Percentiles rank a stretch among this genome's conserved stretches.
Evolutionary conservation across 2,329 filamentous ascomycete genomes (phyloP).

Genomic region (Coleophoma cylindrospora): DNA sequence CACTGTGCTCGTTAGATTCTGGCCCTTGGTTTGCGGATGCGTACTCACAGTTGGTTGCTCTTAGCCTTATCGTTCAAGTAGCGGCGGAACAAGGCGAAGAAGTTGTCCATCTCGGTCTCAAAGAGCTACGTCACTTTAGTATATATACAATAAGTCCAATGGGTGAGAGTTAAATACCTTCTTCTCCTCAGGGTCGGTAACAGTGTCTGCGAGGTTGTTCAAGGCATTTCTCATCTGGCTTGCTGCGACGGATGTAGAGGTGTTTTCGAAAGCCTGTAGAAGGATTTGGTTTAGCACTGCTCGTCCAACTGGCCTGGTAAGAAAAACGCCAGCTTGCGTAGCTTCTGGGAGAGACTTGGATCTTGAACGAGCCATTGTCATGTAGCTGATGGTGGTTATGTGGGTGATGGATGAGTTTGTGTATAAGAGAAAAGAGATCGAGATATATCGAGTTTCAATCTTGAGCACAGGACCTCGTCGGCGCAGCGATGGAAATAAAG

Average conservation of each 20-base stretch:
- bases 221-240: constrained; percentile 99
- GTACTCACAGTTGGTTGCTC: constrained; percentile 76
- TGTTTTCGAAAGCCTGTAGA: constrained; percentile 92
- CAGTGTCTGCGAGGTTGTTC: constrained; percentile 86
- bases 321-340: neutral
- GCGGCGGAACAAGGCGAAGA: constrained; percentile 96
- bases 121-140: constrained; percentile 60
- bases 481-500: no score
- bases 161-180: constrained; percentile 55
- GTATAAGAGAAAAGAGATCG: no score
- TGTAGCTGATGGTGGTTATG: no score
- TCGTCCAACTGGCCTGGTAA: no score
- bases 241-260: constrained; percentile 93
- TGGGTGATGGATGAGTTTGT: no score
- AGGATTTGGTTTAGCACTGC: no score
- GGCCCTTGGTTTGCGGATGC: no score
- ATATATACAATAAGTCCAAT: neutral
- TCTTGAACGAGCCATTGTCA: neutral
- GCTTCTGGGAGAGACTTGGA: constrained; percentile 3
- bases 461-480: no score
- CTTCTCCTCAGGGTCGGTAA: constrained; percentile 74
- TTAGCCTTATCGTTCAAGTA: constrained; percentile 99
- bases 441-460: no score
- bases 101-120: constrained; percentile 99
- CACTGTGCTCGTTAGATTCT: constrained; percentile 41